Conservation (phyloP, 1,284 basidiomycete species). For the Papiliotrema flavescens region DNA sequence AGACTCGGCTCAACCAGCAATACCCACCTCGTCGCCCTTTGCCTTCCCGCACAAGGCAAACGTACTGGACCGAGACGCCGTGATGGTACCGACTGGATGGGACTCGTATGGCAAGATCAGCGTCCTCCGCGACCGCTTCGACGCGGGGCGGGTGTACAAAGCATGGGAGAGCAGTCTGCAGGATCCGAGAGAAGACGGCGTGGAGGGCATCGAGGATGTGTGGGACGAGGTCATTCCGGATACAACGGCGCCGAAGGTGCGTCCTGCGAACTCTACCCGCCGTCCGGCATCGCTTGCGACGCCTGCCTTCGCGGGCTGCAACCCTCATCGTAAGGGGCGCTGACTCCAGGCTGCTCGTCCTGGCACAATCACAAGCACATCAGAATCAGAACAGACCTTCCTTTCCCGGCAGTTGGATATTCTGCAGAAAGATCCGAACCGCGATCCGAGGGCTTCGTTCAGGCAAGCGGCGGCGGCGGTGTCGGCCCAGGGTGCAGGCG, state of each 20-base stretch:
- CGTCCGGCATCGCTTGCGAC: background rate
- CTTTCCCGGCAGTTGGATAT: conserved; percentile 82
- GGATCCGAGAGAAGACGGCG: conserved; percentile 51
- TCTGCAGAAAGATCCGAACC: conserved; percentile 78
- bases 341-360: no score
- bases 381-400: conserved; percentile 75
- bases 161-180: conserved; percentile 65
- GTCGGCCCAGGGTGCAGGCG: background rate
- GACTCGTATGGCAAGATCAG: conserved; percentile 96
- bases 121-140: conserved; percentile 86
- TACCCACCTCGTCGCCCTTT: conserved; percentile 61
- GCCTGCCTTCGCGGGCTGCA: background rate
- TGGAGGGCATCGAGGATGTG: conserved; percentile 39
- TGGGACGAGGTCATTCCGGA: conserved; percentile 49
- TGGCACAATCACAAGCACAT: conserved; percentile 18
- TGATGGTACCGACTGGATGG: conserved; percentile 93
- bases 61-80: conserved; percentile 83
- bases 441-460: conserved; percentile 83
- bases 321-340: conserved; percentile 1
- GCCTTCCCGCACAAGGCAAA: conserved; percentile 84
- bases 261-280: conserved; percentile 7
- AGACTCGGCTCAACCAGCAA: conserved; percentile 50
- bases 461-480: conserved; percentile 61
- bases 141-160: conserved; percentile 71
- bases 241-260: conserved; percentile 28